Conservation (phyloP, 768 basidiomycete species). For the Lentinula raphanica region DNA sequence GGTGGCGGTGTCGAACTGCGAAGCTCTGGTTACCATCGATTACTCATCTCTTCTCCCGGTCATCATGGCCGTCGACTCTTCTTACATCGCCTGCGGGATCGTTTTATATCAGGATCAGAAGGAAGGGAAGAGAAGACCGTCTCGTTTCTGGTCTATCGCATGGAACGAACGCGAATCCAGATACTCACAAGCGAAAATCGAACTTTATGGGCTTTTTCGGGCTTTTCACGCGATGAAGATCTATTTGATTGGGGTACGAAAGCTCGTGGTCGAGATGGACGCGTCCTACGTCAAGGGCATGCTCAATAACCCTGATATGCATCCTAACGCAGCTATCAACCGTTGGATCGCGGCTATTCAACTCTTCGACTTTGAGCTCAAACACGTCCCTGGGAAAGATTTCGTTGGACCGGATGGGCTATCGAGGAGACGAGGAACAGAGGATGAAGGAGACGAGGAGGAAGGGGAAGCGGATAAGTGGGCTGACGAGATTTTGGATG, state of each 20-base stretch:
- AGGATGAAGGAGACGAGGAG: no score
- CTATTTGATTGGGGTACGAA: not conserved
- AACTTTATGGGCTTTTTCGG: slow-evolving; percentile 21
- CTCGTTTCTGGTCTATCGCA: not conserved
- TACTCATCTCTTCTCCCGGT: slow-evolving; percentile 21
- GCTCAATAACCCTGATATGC: not conserved
- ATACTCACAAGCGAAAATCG: slow-evolving; percentile 22
- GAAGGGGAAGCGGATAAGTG: not conserved
- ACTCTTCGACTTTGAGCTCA: slow-evolving; percentile 21
- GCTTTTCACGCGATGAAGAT: slow-evolving; percentile 24
- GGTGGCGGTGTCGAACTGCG: no score
- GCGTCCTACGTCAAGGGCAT: no score
- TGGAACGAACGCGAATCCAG: slow-evolving; percentile 16
- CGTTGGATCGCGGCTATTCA: not conserved
- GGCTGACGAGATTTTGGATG: not conserved
- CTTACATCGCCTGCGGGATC: slow-evolving; percentile 14
- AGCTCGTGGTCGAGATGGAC: no score
- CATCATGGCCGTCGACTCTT: slow-evolving; percentile 28
- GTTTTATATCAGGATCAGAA: not conserved
- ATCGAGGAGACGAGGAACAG: no score
- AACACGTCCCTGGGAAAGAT: slow-evolving; percentile 34
- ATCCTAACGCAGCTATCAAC: not conserved
- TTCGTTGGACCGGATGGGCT: no score
- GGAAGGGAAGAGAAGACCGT: not conserved
- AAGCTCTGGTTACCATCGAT: slow-evolving; percentile 18